phyloP scores from a whole-genome alignment of 192 early-diverging fungal genomes.

The Linnemannia schmuckeri region DNA sequence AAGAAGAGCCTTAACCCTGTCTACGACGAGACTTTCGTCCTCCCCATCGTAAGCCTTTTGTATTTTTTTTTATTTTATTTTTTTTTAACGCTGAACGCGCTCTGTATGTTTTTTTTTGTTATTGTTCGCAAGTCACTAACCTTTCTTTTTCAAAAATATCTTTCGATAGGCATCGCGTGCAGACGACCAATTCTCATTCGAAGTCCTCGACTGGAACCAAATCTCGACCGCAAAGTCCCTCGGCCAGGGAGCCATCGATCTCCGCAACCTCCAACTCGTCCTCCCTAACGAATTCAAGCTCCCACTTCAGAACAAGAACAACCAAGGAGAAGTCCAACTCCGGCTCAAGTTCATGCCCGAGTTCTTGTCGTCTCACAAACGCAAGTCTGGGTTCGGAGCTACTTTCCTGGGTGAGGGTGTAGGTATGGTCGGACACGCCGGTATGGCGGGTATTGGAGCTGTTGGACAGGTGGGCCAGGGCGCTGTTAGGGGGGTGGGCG shows the following conservation, averaged over 20 bases:
- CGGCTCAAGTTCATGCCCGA: constrained; percentile 71
- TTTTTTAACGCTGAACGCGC: neutral
- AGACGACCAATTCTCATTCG: constrained; percentile 67
- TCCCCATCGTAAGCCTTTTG: constrained; percentile 63
- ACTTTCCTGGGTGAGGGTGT: constrained; percentile 72
- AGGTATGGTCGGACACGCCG: constrained; percentile 60
- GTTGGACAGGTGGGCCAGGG: neutral
- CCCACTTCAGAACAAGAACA: constrained; percentile 54
- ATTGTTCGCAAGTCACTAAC: neutral
- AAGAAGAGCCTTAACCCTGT: constrained; percentile 82
- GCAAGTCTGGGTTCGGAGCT: constrained; percentile 60
- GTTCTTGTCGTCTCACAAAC: constrained; percentile 35
- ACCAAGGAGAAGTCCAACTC: constrained; percentile 62
- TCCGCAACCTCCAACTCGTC: constrained; percentile 66
- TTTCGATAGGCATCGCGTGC: constrained; percentile 55
- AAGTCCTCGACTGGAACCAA: constrained; percentile 86
- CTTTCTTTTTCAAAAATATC: neutral
- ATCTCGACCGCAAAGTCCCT: constrained; percentile 71
- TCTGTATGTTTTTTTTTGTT: neutral
- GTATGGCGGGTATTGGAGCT: constrained; percentile 17
- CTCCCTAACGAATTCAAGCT: constrained; percentile 60
- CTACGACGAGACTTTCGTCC: constrained; percentile 73
- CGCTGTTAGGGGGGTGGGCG: constrained; percentile 37
- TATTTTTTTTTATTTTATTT: neutral
- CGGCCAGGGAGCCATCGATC: constrained; percentile 65